Evolutionary conservation across 768 basidiomycete species (phyloP).

Genomic region (Amyloporia xantha): DNA sequence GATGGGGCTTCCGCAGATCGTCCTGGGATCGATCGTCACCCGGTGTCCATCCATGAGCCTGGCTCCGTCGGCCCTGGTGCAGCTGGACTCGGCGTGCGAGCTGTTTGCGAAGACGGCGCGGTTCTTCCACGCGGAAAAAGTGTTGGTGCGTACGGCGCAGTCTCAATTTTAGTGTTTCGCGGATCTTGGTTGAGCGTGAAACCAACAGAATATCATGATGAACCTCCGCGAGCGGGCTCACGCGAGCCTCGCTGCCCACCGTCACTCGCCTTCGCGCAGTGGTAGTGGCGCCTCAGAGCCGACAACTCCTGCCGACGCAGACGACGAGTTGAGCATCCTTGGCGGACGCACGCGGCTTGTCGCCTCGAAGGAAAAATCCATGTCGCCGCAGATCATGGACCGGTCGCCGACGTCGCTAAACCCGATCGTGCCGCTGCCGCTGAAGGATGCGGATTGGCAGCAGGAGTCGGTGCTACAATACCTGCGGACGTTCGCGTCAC

Average conservation of each 20-base stretch:
- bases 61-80: conserved; percentile 59
- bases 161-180: background rate
- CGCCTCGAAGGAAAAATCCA: conserved; percentile 34
- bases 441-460: conserved; percentile 33
- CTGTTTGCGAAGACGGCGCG: conserved; percentile 53
- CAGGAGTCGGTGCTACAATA: conserved; percentile 55
- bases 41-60: conserved; percentile 57
- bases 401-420: conserved; percentile 67
- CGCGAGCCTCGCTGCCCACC: conserved; percentile 28
- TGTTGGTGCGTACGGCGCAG: conserved; percentile 39
- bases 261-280: conserved; percentile 28
- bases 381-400: conserved; percentile 33
- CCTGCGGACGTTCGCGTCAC: conserved; percentile 48
- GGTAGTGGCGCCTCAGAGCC: conserved; percentile 31
- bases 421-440: conserved; percentile 65
- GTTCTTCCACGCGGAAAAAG: conserved; percentile 48
- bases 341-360: conserved; percentile 61
- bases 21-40: conserved; percentile 61
- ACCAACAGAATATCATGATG: conserved; percentile 46
- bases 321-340: conserved; percentile 52
- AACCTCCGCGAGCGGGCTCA: conserved; percentile 49
- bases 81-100: conserved; percentile 56
- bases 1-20: conserved; percentile 38
- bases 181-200: background rate
- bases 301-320: conserved; percentile 48